Percentiles rank a stretch among this genome's conserved stretches.
These are phyloP conservation scores for Colletotrichum nymphaeae DNA, from an alignment of 2,329 filamentous ascomycete species.

Conservation along the genomic window DNA sequence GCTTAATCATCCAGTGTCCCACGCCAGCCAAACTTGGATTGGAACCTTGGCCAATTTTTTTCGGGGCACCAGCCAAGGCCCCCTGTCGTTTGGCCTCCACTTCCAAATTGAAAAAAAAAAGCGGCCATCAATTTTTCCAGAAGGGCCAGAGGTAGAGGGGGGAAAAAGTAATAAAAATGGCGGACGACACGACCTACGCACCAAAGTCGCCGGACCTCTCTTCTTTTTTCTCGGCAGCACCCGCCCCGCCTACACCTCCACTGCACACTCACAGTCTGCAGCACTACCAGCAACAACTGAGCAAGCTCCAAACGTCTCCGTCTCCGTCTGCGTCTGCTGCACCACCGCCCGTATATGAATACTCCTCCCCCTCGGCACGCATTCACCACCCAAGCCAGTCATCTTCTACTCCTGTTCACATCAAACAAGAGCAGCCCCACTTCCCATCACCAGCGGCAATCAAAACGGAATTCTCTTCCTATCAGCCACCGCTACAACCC, in stretches of 20 bases:
- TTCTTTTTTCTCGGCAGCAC: slow-evolving; percentile 59
- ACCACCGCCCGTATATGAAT: slow-evolving; percentile 36
- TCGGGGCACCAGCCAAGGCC: slow-evolving; percentile 1
- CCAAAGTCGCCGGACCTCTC: slow-evolving; percentile 71
- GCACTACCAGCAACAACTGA: slow-evolving; percentile 36
- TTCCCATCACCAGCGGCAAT: slow-evolving; percentile 36
- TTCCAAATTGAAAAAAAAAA: slow-evolving; percentile 17
- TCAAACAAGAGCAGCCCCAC: slow-evolving; percentile 36
- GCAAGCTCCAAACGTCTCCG: slow-evolving; percentile 28
- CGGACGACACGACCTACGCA: slow-evolving; percentile 63
- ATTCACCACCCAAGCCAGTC: slow-evolving; percentile 34
- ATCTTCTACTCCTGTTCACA: slow-evolving; percentile 35
- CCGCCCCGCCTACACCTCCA: slow-evolving; percentile 42
- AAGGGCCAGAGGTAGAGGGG: slow-evolving; percentile 3
- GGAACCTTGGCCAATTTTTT: neutral
- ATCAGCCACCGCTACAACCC: slow-evolving; percentile 39
- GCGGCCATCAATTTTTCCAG: slow-evolving; percentile 31
- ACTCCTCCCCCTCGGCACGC: slow-evolving; percentile 32
- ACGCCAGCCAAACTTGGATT: slow-evolving; percentile 16
- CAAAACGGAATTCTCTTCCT: slow-evolving; percentile 29
- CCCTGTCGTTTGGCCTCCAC: slow-evolving; percentile 24
- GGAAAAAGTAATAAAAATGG: slow-evolving; percentile 49
- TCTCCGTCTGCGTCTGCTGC: neutral
- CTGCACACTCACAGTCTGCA: slow-evolving; percentile 42
- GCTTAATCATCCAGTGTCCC: slow-evolving; percentile 32